Evolutionary conservation across 78 protist genomes (phyloP).

Genomic region (Mastigamoeba balamuthi): DNA sequence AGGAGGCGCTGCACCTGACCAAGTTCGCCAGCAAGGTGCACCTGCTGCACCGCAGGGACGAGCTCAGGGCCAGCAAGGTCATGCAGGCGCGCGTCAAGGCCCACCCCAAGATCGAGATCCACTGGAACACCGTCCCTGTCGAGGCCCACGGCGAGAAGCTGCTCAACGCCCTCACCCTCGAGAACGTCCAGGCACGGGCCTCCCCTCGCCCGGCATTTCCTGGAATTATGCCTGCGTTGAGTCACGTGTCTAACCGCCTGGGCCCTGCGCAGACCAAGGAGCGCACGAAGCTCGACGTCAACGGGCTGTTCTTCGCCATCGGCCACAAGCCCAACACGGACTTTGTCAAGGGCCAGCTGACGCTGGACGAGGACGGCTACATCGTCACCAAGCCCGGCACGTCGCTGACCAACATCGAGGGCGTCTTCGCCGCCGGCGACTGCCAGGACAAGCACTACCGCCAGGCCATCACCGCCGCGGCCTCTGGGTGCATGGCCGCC

Average conservation of each 20-base stretch:
- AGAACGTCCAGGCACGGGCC: neutral
- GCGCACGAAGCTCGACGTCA: neutral
- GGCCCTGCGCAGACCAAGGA: neutral
- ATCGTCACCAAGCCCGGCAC: constrained; percentile 27
- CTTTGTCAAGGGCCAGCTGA: constrained; percentile 46
- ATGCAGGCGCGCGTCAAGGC: constrained; percentile 50
- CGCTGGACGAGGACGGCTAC: constrained; percentile 66
- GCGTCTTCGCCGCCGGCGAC: constrained; percentile 86
- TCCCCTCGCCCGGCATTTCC: neutral
- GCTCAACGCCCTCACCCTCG: neutral
- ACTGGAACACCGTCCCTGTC: constrained; percentile 40
- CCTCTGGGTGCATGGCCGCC: constrained; percentile 87
- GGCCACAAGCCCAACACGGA: constrained; percentile 82
- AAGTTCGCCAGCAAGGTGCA: constrained; percentile 39
- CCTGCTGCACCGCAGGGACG: constrained; percentile 62
- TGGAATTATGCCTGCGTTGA: neutral
- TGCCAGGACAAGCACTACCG: constrained; percentile 67
- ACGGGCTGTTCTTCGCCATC: constrained; percentile 77
- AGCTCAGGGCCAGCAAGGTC: constrained; percentile 66
- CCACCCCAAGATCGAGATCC: constrained; percentile 47
- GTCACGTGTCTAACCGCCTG: neutral
- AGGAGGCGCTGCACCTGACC: constrained; percentile 76
- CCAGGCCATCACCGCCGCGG: constrained; percentile 89
- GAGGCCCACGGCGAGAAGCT: constrained; percentile 44
- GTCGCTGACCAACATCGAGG: constrained; percentile 59